Evolutionary conservation across 2,329 filamentous ascomycete species (phyloP), one percentile per base, ranked within the genome.

Genomic region (Elsinoe australis): DNA sequence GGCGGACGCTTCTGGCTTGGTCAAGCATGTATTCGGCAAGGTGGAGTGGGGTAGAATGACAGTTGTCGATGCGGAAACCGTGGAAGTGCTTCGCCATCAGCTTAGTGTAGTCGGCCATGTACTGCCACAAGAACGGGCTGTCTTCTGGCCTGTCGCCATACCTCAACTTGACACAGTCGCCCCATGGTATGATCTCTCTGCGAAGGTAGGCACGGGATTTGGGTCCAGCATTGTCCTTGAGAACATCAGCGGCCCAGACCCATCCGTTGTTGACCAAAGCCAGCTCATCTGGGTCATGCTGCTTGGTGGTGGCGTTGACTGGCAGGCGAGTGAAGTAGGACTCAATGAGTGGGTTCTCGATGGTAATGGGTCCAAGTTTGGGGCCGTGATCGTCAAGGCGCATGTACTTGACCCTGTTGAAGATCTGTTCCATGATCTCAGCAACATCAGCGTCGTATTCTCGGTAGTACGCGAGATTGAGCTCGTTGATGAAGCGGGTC

Each of bases 231-330:
- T 96, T 92, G 68, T 98, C 92, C 34, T 87, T 76, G 66, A 96
- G 77, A 1, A 92, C 90, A 67, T 96, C 94, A 4, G 90, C 90
- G 51, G 87, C 90, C 92, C 92, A 98, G 6, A 98, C 89, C 92
- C 92, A 98, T 34, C 92, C 92, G 61, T 98, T 98, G 67, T 96
- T 96, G 32, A 83, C 89, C 45, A 98, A 70, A 2, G 87, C 86
- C 36, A 94, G 74, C 34, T 88, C 83, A 50, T 83, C 82, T 1
- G 81, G 74, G 50, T 81, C 81, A 59, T 94, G 83, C 59, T 86
- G 82, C 52, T 80, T 75, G 0, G 92, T 95, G 8, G 75, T 79
- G 8, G 84, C 79, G 58, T 94, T 95, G 22, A 76, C 64, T 1
- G 89, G 86, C 32, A 98, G 72, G 21, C 90, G 80, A 0, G 92